A percentile compares a stretch with the other conserved stretches of the same genome.
These are phyloP conservation scores for Rubus idaeus DNA, from an alignment of 306 rosid genomes.

Conservation along the genomic window DNA sequence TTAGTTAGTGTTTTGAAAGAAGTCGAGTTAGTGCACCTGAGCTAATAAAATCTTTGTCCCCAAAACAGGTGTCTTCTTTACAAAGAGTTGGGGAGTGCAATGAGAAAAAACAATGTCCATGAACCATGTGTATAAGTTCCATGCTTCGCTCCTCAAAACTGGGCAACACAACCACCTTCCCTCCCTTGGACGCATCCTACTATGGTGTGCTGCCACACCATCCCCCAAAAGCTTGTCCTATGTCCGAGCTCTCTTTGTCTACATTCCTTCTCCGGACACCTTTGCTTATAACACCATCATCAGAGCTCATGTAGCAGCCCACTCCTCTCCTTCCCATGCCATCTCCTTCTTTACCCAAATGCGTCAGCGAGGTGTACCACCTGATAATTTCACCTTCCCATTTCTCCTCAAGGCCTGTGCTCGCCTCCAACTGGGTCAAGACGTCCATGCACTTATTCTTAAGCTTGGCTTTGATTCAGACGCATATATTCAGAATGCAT, in stretches of 20 bases:
- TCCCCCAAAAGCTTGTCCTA: neutral
- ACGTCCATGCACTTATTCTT: constrained; percentile 7
- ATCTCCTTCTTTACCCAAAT: constrained; percentile 3
- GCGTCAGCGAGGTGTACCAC: neutral
- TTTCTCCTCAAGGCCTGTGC: constrained; percentile 8
- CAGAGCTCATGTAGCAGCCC: constrained; percentile 7
- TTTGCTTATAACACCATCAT: constrained; percentile 10
- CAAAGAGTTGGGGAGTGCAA: neutral
- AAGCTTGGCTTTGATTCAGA: neutral
- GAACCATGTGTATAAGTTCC: constrained; percentile 1
- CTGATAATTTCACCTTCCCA: constrained; percentile 14
- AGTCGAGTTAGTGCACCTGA: neutral
- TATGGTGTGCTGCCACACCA: neutral
- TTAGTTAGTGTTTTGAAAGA: neutral
- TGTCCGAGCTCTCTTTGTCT: neutral
- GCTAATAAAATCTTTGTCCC: neutral
- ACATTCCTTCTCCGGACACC: constrained; percentile 10
- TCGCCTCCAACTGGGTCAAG: constrained; percentile 9
- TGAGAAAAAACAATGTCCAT: constrained; percentile 6
- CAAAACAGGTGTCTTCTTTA: constrained; percentile 3
- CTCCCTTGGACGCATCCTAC: neutral
- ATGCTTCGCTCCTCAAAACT: constrained; percentile 6
- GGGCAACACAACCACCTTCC: constrained; percentile 5
- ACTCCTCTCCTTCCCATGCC: neutral
- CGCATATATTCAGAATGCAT: constrained; percentile 7